phyloP scores from a whole-genome alignment of 257 asterid genomes.

The Ehretia macrophylla region DNA sequence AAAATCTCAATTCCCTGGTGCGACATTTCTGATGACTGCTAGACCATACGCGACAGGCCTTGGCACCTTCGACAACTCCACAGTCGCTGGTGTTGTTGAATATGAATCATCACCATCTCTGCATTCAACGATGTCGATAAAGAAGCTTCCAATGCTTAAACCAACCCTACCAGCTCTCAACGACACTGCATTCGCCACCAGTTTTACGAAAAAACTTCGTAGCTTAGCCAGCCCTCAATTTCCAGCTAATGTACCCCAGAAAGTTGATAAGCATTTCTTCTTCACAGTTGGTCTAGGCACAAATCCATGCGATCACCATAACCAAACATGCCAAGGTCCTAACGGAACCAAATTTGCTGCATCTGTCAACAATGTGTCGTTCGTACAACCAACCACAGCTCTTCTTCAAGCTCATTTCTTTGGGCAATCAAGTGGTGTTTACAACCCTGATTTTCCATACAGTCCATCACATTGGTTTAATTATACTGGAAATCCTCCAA shows the following conservation, averaged over 20 bases:
- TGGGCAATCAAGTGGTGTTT: constrained; percentile 34
- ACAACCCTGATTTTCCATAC: constrained; percentile 42
- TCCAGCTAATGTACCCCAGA: constrained; percentile 55
- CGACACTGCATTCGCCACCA: constrained; percentile 43
- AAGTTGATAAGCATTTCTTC: constrained; percentile 28
- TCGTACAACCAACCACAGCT: constrained; percentile 39
- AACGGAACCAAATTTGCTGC: constrained; percentile 53
- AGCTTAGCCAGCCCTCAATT: constrained; percentile 39
- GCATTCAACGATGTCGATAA: constrained; percentile 13
- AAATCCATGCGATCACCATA: constrained; percentile 37
- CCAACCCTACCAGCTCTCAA: constrained; percentile 46
- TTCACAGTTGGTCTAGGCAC: constrained; percentile 59
- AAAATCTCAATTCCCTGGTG: constrained; percentile 30
- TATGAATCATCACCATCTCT: constrained; percentile 26
- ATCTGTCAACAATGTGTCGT: constrained; percentile 44
- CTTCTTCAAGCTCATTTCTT: constrained; percentile 49
- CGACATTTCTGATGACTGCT: constrained; percentile 42
- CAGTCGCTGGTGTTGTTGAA: constrained; percentile 45
- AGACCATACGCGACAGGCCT: constrained; percentile 52
- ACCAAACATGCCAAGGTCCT: constrained; percentile 53
- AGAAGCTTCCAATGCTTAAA: constrained; percentile 29
- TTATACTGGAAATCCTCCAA: constrained; percentile 50
- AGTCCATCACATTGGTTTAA: constrained; percentile 49
- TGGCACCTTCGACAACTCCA: constrained; percentile 56
- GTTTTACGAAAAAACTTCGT: constrained; percentile 29